Base-by-base conservation (phyloP, 805 yeast species). In the Ogataea nitratoaversa region DNA sequence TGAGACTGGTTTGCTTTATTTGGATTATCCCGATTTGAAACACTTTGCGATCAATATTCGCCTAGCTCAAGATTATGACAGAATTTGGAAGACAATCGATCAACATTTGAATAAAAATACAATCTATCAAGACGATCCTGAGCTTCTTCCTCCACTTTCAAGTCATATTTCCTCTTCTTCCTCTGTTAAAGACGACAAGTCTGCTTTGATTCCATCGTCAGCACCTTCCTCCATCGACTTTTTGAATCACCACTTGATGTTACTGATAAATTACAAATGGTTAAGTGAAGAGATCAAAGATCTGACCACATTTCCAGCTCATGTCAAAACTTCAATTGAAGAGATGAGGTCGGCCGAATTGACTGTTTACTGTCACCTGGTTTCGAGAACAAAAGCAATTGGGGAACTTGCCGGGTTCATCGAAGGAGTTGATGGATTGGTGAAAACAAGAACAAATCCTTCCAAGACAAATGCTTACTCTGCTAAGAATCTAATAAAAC, bases 321-420 rank as follows among this genome's bases (percentile, higher is more conserved):
- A 36, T 24, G 52, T 49, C 31, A 58, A 47, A 31, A 47, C 50
- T 22, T 47, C 54, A 29, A 64, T 64, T 27, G 62, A 66, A 33
- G 60, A 62, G 36, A 20, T 35, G 46, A 41, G 47, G 34, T 18
- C 65, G 52, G 38, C 61, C 48, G 65, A 74, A 58, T 41, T 65
- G 38, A 50, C 51, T n/a, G 41, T 46, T 1, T 82, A 78, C 57
- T 70, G 79, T 11, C 57, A 56, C n/a, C 52, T 50, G n/a, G 59
- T 81, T 13, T 56, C 79, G 1, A 44, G 31, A 60, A 66, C 40
- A 69, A 79, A 34, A 69, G 78, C 47, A 19, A 69, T 88, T 52
- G 91, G 93, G 0, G 83, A 82, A 52, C 52, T 89, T 36, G 65
- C 77, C 13, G 78, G 76, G 20, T 82, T 85, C 56, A 74, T 88